Percentiles rank a stretch among this genome's conserved stretches.
These are phyloP conservation scores for Candida maris DNA, from an alignment of 805 yeast species.

Conservation along the genomic window DNA sequence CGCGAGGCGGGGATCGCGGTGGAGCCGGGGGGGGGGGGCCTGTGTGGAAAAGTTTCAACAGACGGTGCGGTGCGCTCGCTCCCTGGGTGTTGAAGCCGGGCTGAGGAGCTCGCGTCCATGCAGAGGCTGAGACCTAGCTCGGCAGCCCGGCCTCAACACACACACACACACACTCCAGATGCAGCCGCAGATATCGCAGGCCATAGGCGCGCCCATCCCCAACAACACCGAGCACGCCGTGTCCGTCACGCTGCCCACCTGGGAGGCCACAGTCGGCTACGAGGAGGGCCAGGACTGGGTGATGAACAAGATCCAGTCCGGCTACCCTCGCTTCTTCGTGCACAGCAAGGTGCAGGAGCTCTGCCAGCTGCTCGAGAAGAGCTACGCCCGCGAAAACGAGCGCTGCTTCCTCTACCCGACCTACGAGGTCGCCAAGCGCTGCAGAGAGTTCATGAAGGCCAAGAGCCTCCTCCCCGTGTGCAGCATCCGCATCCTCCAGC, in stretches of 20 bases:
- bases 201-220: conserved; percentile 83
- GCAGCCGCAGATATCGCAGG: conserved; percentile 31
- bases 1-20: too few species aligned
- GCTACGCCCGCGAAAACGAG: conserved; percentile 81
- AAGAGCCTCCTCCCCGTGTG: conserved; percentile 35
- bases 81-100: too few species aligned
- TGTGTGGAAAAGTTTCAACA: too few species aligned
- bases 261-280: conserved; percentile 91
- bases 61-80: too few species aligned
- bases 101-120: background rate
- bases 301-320: conserved; percentile 70
- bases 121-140: background rate
- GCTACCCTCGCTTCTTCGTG: conserved; percentile 84
- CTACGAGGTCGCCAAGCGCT: conserved; percentile 73
- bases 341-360: conserved; percentile 60
- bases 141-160: too few species aligned
- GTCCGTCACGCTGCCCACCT: conserved; percentile 90
- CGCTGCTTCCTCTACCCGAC: conserved; percentile 72
- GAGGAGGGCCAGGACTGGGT: conserved; percentile 88
- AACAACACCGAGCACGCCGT: conserved; percentile 90
- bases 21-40: too few species aligned
- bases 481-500: conserved; percentile 61
- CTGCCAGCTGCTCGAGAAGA: conserved; percentile 49
- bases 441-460: conserved; percentile 70
- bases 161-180: conserved; percentile 4